These are phyloP conservation scores for Symbiotaphrina buchneri DNA, from an alignment of 495 filamentous ascomycete species.

Conservation along the genomic window DNA sequence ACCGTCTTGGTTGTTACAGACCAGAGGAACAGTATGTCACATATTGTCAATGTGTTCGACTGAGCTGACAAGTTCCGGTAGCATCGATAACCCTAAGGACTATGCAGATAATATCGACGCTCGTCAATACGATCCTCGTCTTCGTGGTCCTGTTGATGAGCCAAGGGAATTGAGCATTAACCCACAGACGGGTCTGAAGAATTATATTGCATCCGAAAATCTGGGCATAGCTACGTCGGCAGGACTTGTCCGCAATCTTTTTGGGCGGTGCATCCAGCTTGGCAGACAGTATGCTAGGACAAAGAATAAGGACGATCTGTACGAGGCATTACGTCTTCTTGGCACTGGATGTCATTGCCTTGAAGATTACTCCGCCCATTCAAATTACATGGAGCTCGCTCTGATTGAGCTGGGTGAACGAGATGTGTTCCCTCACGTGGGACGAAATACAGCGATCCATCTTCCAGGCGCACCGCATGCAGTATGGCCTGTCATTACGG, in stretches of 20 bases:
- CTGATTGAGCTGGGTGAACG: slow-evolving; percentile 66
- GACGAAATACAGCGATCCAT: slow-evolving; percentile 37
- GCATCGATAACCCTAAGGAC: slow-evolving; percentile 62
- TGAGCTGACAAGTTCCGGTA: background rate
- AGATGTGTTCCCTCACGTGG: slow-evolving; percentile 69
- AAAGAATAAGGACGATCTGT: slow-evolving; percentile 44
- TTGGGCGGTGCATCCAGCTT: slow-evolving; percentile 46
- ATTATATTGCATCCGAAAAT: slow-evolving; percentile 71
- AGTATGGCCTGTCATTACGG: slow-evolving; percentile 66
- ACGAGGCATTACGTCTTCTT: slow-evolving; percentile 65
- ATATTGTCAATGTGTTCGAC: background rate
- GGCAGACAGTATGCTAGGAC: slow-evolving; percentile 42
- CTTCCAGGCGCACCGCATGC: slow-evolving; percentile 35
- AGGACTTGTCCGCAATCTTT: slow-evolving; percentile 44
- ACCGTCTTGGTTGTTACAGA: slow-evolving; percentile 72
- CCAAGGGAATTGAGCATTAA: slow-evolving; percentile 56
- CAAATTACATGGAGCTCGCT: slow-evolving; percentile 72
- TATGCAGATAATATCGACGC: slow-evolving; percentile 78
- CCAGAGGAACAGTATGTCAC: slow-evolving; percentile 50
- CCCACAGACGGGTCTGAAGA: slow-evolving; percentile 48
- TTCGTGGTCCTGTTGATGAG: slow-evolving; percentile 68
- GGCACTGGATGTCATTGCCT: slow-evolving; percentile 77
- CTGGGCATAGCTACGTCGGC: slow-evolving; percentile 55
- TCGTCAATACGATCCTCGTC: slow-evolving; percentile 50
- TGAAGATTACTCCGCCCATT: slow-evolving; percentile 86